Percentiles rank a stretch among this genome's conserved stretches.
Evolutionary conservation across 768 basidiomycete genomes (phyloP).

Genomic region (Dioszegia aurantiaca): DNA sequence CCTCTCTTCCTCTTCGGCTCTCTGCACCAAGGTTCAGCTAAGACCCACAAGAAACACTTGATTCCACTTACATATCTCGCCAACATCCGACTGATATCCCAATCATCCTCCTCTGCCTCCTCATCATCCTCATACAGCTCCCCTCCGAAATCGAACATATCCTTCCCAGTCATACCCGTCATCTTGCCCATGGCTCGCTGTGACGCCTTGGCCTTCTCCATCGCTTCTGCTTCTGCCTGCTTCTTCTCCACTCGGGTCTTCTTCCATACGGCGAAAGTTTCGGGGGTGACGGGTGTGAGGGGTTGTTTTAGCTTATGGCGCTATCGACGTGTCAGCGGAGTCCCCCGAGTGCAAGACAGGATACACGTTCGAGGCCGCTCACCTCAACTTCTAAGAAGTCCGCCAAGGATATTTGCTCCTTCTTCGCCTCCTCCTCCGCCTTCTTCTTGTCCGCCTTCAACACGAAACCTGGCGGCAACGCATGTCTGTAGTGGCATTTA

Average conservation of each 20-base stretch:
- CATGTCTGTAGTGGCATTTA: constrained; percentile 88
- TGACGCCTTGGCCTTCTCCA: constrained; percentile 75
- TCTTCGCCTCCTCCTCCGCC: constrained; percentile 77
- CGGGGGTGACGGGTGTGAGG: constrained; percentile 87
- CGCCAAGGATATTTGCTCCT: constrained; percentile 83
- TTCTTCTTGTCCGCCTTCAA: constrained; percentile 92
- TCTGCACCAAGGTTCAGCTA: constrained; percentile 20
- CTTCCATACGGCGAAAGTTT: constrained; percentile 92
- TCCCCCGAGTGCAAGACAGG: neutral
- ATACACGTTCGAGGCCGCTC: constrained; percentile 25
- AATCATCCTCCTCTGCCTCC: constrained; percentile 49
- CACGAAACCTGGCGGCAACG: constrained; percentile 91
- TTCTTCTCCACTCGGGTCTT: constrained; percentile 94
- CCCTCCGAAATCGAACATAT: constrained; percentile 65
- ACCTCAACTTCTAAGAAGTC: constrained; percentile 98
- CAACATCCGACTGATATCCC: constrained; percentile 50
- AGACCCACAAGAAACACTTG: neutral
- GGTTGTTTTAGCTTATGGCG: constrained; percentile 76
- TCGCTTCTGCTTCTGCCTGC: constrained; percentile 75
- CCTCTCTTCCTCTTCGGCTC: constrained; percentile 35
- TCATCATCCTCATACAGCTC: constrained; percentile 48
- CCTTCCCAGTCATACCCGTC: constrained; percentile 89
- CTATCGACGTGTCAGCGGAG: constrained; percentile 53
- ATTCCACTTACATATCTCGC: constrained; percentile 45
- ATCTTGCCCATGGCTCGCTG: constrained; percentile 84